Base-by-base conservation (phyloP, 75 land plant species). In the Cunninghamia lanceolata region DNA sequence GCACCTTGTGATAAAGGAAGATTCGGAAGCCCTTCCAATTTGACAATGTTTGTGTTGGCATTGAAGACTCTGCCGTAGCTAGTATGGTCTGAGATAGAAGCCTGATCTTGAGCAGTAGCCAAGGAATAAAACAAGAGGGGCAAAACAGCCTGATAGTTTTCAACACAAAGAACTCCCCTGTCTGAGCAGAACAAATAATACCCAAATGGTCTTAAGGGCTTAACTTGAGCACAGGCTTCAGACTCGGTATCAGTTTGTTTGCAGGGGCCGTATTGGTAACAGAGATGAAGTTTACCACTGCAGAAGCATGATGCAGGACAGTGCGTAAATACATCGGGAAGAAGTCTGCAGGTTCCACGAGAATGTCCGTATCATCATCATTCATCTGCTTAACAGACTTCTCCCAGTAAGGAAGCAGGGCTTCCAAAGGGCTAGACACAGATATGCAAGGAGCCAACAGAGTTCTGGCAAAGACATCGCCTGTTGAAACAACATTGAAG, bases 381-480 rank as follows among this genome's bases (percentile, higher is more conserved):
- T 38, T 32, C 4, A 4, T 38, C 36, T 15, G n/a, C 78, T 75
- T 4, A 17, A 38, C 2, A 16, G 1, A 11, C 15, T 38, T 75
- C 19, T 36, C 13, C 78, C 35, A 75, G 14, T 75, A 35, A 2
- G 78, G 42, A 3, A 75, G 3, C 10, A 75, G 40, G 36, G 39
- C 10, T 4, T 15, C 39, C 4, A 75, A 75, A 19, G 78, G 42
- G 16, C 11, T 13, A 16, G 17, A 16, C 78, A 75, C 78, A 2
- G 42, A 35, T 35, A 15, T 38, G 15, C 21, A 47, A 25, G 86
- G 86, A 39, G 82, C 86, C n/a, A 85, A 76, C 11, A 85, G 82
- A 3, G 45, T 73, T 30, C 86, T 56, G 35, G 86, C n/a, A 40
- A n/a, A 39, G 9, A 85, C 39, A 76, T 85, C 86, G 45, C 46